These are phyloP conservation scores for Hypericum perforatum DNA, from an alignment of 345 rosid species.

Conservation along the genomic window DNA sequence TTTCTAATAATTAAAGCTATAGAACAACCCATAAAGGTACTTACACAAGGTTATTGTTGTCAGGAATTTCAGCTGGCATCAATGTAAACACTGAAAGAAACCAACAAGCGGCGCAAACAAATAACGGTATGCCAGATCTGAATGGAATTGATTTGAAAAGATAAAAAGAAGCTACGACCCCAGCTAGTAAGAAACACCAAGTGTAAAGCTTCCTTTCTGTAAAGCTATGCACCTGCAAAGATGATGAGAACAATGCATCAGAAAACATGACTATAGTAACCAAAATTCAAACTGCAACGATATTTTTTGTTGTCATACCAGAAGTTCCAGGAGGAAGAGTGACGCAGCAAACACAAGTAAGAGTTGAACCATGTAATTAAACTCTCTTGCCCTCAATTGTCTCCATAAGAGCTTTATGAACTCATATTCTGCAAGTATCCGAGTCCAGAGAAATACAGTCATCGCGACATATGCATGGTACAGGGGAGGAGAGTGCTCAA, in stretches of 20 bases:
- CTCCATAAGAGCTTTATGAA: conserved; percentile 57
- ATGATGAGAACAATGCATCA: conserved; percentile 14
- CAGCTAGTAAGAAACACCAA: conserved; percentile 65
- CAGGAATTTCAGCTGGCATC: conserved; percentile 98
- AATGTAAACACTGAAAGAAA: conserved; percentile 72
- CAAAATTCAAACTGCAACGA: conserved; percentile 5
- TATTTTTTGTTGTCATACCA: conserved; percentile 41
- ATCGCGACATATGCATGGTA: conserved; percentile 79
- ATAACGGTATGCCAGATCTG: conserved; percentile 71
- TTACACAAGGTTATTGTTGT: conserved; percentile 79
- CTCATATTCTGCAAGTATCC: conserved; percentile 51
- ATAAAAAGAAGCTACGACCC: conserved; percentile 45
- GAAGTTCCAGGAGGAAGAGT: conserved; percentile 54
- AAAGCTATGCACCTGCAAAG: conserved; percentile 85
- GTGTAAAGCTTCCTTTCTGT: conserved; percentile 89
- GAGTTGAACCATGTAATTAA: conserved; percentile 37
- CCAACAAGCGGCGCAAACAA: conserved; percentile 69
- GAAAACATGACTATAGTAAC: conserved; percentile 10
- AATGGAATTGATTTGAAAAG: conserved; percentile 55
- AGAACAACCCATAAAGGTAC: conserved; percentile 18
- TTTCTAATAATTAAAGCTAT: conserved; percentile 1
- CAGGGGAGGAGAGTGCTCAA: conserved; percentile 82
- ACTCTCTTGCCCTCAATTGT: conserved; percentile 38
- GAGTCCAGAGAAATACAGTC: conserved; percentile 89
- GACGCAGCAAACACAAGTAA: conserved; percentile 42